Conservation (phyloP, 2,329 filamentous ascomycete species). For the Allantophomopsis lycopodina region DNA sequence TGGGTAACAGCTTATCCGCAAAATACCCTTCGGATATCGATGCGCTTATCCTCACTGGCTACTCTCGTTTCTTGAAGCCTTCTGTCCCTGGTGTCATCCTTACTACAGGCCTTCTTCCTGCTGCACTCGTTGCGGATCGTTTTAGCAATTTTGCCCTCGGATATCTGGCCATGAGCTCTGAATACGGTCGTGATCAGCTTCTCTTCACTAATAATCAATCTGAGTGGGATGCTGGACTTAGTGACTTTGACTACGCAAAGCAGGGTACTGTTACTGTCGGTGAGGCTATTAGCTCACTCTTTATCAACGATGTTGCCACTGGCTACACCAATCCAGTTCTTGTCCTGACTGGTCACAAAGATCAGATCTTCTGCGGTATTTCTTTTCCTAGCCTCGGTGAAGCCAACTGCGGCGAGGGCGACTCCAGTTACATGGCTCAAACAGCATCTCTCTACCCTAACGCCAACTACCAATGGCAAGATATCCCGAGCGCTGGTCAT, state of each 20-base stretch:
- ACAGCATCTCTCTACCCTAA: no score
- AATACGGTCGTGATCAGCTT: no score
- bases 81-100: constrained; percentile 1
- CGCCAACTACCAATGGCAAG: no score
- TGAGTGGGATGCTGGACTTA: constrained; percentile 3
- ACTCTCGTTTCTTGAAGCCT: constrained; percentile 1
- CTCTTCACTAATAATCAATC: not conserved
- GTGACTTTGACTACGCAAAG: constrained; percentile 3
- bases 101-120: constrained; percentile 1
- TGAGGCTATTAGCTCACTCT: constrained; percentile 5
- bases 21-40: constrained; percentile 14
- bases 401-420: no score
- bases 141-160: constrained; percentile 2
- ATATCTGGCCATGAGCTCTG: constrained; percentile 5
- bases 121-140: constrained; percentile 1
- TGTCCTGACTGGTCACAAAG: constrained; percentile 7
- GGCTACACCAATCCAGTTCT: constrained; percentile 5
- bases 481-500: no score
- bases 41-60: constrained; percentile 14
- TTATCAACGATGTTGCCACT: constrained; percentile 1
- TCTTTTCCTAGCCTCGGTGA: no score
- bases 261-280: constrained; percentile 8
- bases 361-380: constrained; percentile 8
- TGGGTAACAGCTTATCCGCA: constrained; percentile 9
- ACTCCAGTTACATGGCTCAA: no score